phyloP scores from a whole-genome alignment of 1,139 yeast species.

The Kurtzmaniella natalensis region DNA sequence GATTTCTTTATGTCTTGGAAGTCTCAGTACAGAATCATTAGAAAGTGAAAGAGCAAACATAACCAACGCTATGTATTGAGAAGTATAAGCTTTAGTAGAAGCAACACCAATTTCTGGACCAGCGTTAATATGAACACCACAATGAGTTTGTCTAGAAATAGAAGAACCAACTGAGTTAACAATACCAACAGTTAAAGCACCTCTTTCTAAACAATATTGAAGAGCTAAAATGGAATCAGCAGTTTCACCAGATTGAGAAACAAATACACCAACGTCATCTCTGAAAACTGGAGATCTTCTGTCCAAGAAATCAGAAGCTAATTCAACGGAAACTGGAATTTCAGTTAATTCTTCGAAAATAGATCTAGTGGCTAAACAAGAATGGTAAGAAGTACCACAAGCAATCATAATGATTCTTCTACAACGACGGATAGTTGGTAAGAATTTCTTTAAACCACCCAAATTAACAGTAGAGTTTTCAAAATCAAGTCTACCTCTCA shows the following conservation, averaged over 20 bases:
- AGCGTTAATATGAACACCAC: slow-evolving; percentile 99
- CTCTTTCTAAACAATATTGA: slow-evolving; percentile 94
- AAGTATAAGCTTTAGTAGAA: slow-evolving; percentile 98
- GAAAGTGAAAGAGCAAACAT: slow-evolving; percentile 94
- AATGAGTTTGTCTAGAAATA: slow-evolving; percentile 92
- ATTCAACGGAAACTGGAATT: slow-evolving; percentile 92
- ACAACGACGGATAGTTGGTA: slow-evolving; percentile 88
- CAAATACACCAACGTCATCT: slow-evolving; percentile 96
- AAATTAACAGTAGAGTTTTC: slow-evolving; percentile 70
- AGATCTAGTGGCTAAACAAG: slow-evolving; percentile 95
- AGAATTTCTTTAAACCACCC: slow-evolving; percentile 85
- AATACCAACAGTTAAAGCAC: slow-evolving; percentile 95
- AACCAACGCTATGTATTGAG: slow-evolving; percentile 94
- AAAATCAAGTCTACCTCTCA: slow-evolving; percentile 98
- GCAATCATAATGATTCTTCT: slow-evolving; percentile 98
- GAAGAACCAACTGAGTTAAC: slow-evolving; percentile 93
- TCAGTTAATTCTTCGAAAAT: slow-evolving; percentile 96
- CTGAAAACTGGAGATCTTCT: slow-evolving; percentile 94
- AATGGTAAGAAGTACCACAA: slow-evolving; percentile 98
- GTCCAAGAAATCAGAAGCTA: slow-evolving; percentile 96
- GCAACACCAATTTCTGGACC: slow-evolving; percentile 99
- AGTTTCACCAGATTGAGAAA: slow-evolving; percentile 98
- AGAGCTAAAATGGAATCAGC: slow-evolving; percentile 98
- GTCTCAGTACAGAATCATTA: slow-evolving; percentile 80
- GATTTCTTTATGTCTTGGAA: slow-evolving; percentile 75